Evolutionary conservation across 148 eudicot genomes (phyloP), one percentile per base, ranked within the genome.

Genomic region (Fagopyrum tataricum): DNA sequence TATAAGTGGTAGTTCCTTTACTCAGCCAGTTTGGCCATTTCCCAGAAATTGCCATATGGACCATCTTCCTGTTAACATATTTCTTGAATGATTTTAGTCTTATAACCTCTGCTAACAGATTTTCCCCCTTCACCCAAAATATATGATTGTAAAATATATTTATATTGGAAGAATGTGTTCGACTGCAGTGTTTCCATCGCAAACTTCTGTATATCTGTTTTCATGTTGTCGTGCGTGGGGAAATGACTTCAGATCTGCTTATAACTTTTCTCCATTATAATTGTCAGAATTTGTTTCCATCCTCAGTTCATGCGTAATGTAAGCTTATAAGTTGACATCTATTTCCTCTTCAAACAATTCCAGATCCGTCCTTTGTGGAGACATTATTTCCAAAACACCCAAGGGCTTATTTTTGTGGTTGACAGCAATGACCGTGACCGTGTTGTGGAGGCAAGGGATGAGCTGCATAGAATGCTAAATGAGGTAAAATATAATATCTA

Each of bases 281-380:
- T 52, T 52, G 20, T 52, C 17, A 52, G 58, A 52, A 52, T 52
- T n/a, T 52, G 4, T 0, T 52, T 17, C 23, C 13, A 5, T 52
- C 58, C 58, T 52, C 23, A 56, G 62, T 56, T 56, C 62, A 56
- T 56, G 62, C 21, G 31, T 56, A 21, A 7, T 56, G 62, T 21
- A 18, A 2, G 20, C 31, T 20, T 56, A 56, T 21, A 56, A 21
- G 37, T 7, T 20, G 58, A 0, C 3, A 52, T 52, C 21, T 52
- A n/a, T 5, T n/a, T 52, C 21, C 58, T 56, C 4, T 21, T 67
- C 43, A 67, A 67, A 67, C 46, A 14, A 37, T 47, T 61, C 40
- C 84, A 91, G 97, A 91, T 89, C 21, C 79, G 93, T 39, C 93
- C 91, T 31, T 68, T 91, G 47, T 89, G 93, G 97, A 87, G 89